Conservation (phyloP, 768 basidiomycete species). For the Leccinum pellstonianum region DNA sequence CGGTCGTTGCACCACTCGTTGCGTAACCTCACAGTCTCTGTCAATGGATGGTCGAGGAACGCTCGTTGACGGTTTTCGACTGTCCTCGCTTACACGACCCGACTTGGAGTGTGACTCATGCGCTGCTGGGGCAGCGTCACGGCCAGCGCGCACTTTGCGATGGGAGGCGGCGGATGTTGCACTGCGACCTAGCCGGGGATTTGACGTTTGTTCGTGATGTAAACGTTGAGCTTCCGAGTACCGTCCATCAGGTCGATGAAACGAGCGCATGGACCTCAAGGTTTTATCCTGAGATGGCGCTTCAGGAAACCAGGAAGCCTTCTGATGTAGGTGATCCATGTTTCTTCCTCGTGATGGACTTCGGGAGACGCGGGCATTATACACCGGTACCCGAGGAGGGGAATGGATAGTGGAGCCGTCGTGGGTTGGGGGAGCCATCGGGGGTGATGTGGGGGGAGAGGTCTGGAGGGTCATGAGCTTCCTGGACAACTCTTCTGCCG, state of each 20-base stretch:
- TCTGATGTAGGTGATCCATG: slow-evolving; percentile 22
- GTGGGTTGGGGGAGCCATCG: slow-evolving; percentile 8
- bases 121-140: slow-evolving; percentile 11
- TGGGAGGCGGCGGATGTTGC: slow-evolving; percentile 29
- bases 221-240: slow-evolving; percentile 36
- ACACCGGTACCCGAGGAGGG: slow-evolving; percentile 12
- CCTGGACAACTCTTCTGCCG: slow-evolving; percentile 57
- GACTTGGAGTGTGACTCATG: slow-evolving; percentile 21
- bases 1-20: slow-evolving; percentile 31
- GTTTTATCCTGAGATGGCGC: slow-evolving; percentile 22
- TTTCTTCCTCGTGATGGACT: slow-evolving; percentile 22
- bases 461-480: slow-evolving; percentile 55
- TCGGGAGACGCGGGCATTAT: slow-evolving; percentile 18
- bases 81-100: slow-evolving; percentile 29
- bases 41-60: slow-evolving; percentile 25
- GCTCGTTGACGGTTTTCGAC: slow-evolving; percentile 20
- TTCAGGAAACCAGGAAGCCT: slow-evolving; percentile 21
- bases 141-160: slow-evolving; percentile 18
- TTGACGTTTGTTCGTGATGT: slow-evolving; percentile 29
- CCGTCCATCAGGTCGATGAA: slow-evolving; percentile 49
- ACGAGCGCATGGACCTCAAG: slow-evolving; percentile 57
- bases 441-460: slow-evolving; percentile 16
- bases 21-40: slow-evolving; percentile 22
- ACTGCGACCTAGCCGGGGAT: slow-evolving; percentile 36
- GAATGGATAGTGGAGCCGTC: slow-evolving; percentile 12